Evolutionary conservation across 2,329 filamentous ascomycete species (phyloP), one percentile per base, ranked within the genome.

Genomic region (Septoria linicola): DNA sequence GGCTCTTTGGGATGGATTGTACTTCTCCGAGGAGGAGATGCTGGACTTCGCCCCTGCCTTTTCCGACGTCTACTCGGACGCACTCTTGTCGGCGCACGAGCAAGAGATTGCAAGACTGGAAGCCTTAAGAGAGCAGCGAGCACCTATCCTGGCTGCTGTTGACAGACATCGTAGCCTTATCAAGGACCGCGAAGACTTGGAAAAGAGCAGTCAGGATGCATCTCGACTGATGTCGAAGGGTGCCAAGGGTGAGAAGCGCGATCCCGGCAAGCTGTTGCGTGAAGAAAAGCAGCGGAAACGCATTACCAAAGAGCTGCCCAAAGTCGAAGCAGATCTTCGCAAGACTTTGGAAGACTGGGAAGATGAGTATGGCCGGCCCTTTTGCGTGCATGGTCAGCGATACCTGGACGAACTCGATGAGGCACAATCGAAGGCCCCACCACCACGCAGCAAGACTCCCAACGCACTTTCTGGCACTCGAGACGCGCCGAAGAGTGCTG

Each of bases 271-370:
- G 72, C 79, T 99, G 13, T 77, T 99, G 45, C 82, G 93, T 23
- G 93, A 99, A 68, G 93, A 99, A 74, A 99, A 97, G 80, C 95
- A 96, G 89, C 84, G 93, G 54, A 99, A 99, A 80, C 82, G 91
- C 51, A 96, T 99, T 56, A 81, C 91, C 20, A 99, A 97, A 71
- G 93, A 99, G 66, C 76, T 99, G 23, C 93, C 93, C 49, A 97
- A 95, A 74, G 80, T 99, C 36, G 85, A 92, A 51, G 80, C 80
- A 0, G 90, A 97, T n/a, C 74, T 99, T 52, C 81, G 82, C 59
- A 92, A 85, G 68, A 78, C 81, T n/a, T 79, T 99, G 21, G 88
- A 92, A 67, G 75, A 79, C 39, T 99, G 89, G 84, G 93, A 99
- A 68, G 87, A 95, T 46, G 93, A 97, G 66, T 96, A 92, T 68